phyloP scores from a whole-genome alignment of 2,329 filamentous ascomycete genomes.

The Apiospora marii region DNA sequence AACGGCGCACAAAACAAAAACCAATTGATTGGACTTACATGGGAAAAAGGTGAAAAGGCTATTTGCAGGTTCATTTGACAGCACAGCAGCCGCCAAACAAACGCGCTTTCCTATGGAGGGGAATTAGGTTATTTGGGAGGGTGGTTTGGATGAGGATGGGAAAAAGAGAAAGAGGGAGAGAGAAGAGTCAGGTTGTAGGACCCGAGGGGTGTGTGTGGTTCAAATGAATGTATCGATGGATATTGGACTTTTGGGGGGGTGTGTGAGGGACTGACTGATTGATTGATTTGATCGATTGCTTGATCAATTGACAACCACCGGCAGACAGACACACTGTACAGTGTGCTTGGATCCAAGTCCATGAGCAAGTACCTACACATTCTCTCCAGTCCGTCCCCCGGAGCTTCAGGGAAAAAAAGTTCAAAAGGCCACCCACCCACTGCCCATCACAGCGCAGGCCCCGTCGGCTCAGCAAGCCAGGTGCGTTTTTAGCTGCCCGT shows the following conservation, averaged over 20 bases:
- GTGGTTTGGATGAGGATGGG: constrained; percentile 31
- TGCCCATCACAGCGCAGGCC: too few relatives aligned
- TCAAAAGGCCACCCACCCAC: background rate
- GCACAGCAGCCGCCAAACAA: constrained; percentile 85
- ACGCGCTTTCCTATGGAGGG: constrained; percentile 65
- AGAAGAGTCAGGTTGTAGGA: background rate
- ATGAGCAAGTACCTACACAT: background rate
- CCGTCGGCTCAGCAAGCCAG: background rate
- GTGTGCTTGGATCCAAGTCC: background rate
- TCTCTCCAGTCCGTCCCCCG: background rate
- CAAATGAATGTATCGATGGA: constrained; percentile 9
- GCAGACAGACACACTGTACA: background rate
- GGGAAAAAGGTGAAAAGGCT: constrained; percentile 62
- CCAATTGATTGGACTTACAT: constrained; percentile 59
- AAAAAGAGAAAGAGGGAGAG: constrained; percentile 24
- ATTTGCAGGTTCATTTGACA: constrained; percentile 99
- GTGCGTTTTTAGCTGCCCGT: constrained; percentile 14
- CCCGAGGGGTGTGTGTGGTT: constrained; percentile 15
- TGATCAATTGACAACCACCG: background rate
- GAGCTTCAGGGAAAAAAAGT: background rate
- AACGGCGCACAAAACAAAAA: background rate
- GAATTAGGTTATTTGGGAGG: constrained; percentile 14
- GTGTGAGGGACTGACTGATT: background rate
- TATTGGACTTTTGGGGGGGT: constrained; percentile 1
- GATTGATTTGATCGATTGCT: background rate